Percentiles rank a stretch among this genome's conserved stretches.
Conservation (phyloP, 1,284 basidiomycete species). For the Ganoderma multipileum region DNA sequence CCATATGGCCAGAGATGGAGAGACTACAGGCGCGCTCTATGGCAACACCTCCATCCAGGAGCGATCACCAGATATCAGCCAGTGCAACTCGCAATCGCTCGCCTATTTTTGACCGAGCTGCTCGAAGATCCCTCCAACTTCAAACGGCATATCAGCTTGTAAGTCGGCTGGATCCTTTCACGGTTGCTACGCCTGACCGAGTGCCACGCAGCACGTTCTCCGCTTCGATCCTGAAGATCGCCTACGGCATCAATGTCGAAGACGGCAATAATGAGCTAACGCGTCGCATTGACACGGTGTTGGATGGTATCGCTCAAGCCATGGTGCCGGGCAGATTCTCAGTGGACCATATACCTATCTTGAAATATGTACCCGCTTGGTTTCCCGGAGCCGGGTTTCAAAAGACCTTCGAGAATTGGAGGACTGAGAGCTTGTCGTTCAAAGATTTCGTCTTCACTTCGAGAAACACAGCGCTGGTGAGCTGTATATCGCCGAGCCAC, state of each 20-base stretch:
- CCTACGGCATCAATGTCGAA: slow-evolving; percentile 18
- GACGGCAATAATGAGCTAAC: slow-evolving; percentile 10
- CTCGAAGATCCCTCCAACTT: slow-evolving; percentile 7
- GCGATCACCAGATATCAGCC: slow-evolving; percentile 3
- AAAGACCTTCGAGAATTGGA: slow-evolving; percentile 33
- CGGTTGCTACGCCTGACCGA: background rate
- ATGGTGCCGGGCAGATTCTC: slow-evolving; percentile 11
- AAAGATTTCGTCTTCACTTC: slow-evolving; percentile 14
- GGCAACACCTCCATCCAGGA: slow-evolving; percentile 16
- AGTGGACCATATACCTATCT: slow-evolving; percentile 28
- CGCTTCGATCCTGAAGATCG: slow-evolving; percentile 15
- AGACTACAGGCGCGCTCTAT: slow-evolving; percentile 17
- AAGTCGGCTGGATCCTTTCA: background rate
- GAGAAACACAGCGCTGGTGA: background rate
- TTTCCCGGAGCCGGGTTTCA: slow-evolving; percentile 35
- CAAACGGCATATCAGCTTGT: slow-evolving; percentile 22
- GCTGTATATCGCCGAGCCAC: background rate
- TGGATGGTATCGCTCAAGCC: slow-evolving; percentile 4
- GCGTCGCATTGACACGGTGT: background rate
- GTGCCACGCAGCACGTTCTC: slow-evolving; percentile 11
- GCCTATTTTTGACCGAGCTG: slow-evolving; percentile 9
- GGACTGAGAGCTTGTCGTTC: slow-evolving; percentile 8
- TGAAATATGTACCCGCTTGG: slow-evolving; percentile 35
- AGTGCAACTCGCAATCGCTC: background rate
- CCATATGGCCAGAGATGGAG: slow-evolving; percentile 21